Base-by-base conservation (phyloP, 768 basidiomycete species). In the Russula emetica region DNA sequence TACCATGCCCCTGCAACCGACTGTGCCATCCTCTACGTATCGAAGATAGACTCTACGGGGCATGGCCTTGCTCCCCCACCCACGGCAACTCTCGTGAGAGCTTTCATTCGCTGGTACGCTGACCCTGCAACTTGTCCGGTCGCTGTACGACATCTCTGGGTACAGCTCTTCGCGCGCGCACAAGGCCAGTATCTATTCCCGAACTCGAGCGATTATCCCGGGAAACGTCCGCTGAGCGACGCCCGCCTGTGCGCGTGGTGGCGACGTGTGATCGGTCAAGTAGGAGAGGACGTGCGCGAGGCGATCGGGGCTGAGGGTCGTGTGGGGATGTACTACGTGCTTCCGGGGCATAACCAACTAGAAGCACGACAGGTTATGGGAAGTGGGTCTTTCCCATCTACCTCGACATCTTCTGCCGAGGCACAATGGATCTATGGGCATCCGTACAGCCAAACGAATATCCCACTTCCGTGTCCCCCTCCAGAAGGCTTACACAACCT, bases 111-210 rank as follows among this genome's bases (percentile, higher is more conserved):
- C n/a, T 65, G 62, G 62, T 63, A 58, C 50, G 62, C 62, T 11
- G 40, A 58, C 30, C 56, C 50, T 9, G 30, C 22, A 96, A 63
- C 62, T 40, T 56, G 62, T 36, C 56, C 62, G 2, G 55, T 63
- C 45, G 49, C 55, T 30, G 62, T 32, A n/a, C 55, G 56, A 34
- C 55, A 63, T 52, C 50, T 63, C 2, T 63, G 62, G 62, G 32
- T 63, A 36, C 62, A 63, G 40, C 62, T 63, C 56, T 63, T 63
- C 72, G 96, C 96, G 9, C 81, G 94, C 20, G 85, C 92, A 3
- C 95, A 98, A 75, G 78, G 75, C 40, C 95, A 98, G 74, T 99
- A 98, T 72, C 79, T 99, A 55, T 99, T 98, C 74, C 90, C 95
- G 0, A 94, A 94, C 72, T 93, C 91, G 11, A 76, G 82, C 3